These are phyloP conservation scores for Coriaria nepalensis DNA, from an alignment of 306 rosid genomes.

Conservation along the genomic window DNA sequence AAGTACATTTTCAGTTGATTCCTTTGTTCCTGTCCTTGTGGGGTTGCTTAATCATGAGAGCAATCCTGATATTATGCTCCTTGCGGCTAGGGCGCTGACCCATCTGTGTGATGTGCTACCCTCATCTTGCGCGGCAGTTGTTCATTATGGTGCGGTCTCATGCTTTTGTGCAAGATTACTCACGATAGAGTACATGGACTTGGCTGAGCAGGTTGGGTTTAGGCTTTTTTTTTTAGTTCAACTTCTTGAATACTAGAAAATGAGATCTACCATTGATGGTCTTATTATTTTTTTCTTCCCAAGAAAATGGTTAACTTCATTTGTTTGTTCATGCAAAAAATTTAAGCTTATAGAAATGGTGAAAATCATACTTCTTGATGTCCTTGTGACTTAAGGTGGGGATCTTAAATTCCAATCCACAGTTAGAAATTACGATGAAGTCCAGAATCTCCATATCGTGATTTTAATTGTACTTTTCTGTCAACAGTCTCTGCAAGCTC, in stretches of 20 bases:
- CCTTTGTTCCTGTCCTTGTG: slow-evolving; percentile 91
- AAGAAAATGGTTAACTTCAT: too few relatives aligned
- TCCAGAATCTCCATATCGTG: slow-evolving; percentile 5
- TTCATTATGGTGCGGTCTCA: slow-evolving; percentile 92
- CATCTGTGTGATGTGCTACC: slow-evolving; percentile 93
- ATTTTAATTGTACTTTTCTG: slow-evolving; percentile 24
- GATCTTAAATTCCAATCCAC: too few relatives aligned
- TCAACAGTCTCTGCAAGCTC: slow-evolving; percentile 93
- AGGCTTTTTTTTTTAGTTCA: slow-evolving; percentile 1
- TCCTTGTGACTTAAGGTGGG: too few relatives aligned
- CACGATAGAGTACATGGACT: slow-evolving; percentile 95
- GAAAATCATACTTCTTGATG: too few relatives aligned
- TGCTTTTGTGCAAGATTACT: slow-evolving; percentile 90
- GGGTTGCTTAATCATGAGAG: slow-evolving; percentile 90
- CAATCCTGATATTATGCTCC: slow-evolving; percentile 98
- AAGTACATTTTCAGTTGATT: slow-evolving; percentile 83
- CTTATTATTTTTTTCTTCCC: too few relatives aligned
- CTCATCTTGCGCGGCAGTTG: slow-evolving; percentile 94
- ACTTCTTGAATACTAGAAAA: slow-evolving; percentile 7
- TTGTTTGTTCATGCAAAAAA: too few relatives aligned
- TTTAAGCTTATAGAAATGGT: too few relatives aligned
- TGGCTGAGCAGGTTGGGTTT: slow-evolving; percentile 90
- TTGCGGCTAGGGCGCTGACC: slow-evolving; percentile 92
- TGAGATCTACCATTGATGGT: background rate
- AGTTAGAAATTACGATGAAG: background rate